Percentiles rank a stretch among this genome's conserved stretches.
These are phyloP conservation scores for Anacardium occidentale DNA, from an alignment of 345 rosid species.

Conservation along the genomic window DNA sequence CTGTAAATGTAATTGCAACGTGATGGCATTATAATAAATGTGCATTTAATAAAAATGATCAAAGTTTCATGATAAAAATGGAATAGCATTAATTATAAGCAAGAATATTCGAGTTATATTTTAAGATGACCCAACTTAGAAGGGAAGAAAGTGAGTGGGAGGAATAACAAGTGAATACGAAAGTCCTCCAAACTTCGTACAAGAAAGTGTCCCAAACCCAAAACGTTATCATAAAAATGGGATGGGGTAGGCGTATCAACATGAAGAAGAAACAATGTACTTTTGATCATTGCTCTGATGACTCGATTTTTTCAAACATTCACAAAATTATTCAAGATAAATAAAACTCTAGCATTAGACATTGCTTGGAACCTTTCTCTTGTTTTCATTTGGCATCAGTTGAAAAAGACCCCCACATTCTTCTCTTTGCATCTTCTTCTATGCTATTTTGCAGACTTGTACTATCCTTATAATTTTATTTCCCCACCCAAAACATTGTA, in stretches of 20 bases:
- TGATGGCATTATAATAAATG: too few relatives aligned
- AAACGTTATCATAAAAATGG: background rate
- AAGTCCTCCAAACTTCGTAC: background rate
- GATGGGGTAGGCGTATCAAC: background rate
- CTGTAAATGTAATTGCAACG: too few relatives aligned
- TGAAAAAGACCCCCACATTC: background rate
- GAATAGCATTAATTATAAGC: background rate
- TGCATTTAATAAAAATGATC: too few relatives aligned
- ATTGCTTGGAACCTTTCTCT: background rate
- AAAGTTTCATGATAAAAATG: too few relatives aligned
- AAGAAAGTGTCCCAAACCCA: background rate
- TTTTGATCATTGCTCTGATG: background rate
- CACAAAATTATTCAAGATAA: background rate
- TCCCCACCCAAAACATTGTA: too few relatives aligned
- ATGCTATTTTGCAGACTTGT: too few relatives aligned
- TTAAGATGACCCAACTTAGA: background rate
- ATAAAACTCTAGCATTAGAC: background rate
- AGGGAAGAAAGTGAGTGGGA: background rate
- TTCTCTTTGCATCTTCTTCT: background rate
- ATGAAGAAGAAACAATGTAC: background rate
- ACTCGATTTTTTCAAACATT: constrained; percentile 5
- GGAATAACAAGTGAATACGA: background rate
- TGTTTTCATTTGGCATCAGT: background rate
- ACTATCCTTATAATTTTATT: too few relatives aligned
- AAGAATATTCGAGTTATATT: background rate